Evolutionary conservation across 768 basidiomycete genomes (phyloP).

Genomic region (Hysterangium stoloniferum): DNA sequence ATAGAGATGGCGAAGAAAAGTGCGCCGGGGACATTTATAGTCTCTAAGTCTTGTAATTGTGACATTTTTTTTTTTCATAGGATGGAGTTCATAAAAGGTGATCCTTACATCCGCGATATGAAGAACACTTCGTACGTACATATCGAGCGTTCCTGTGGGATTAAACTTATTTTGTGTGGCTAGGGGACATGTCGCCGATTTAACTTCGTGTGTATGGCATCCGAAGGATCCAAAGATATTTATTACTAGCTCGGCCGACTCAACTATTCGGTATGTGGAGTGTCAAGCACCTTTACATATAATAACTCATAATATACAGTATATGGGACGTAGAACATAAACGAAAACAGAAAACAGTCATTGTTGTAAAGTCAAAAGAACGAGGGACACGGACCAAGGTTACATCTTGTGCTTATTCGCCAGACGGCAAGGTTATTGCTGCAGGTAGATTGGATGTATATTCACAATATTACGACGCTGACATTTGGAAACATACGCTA

Average conservation of each 20-base stretch:
- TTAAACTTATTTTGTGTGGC: conserved; percentile 12
- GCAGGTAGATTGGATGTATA: conserved; percentile 47
- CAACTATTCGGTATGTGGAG: conserved; percentile 71
- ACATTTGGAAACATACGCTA: conserved; percentile 22
- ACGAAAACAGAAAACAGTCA: conserved; percentile 90
- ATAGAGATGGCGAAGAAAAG: conserved; percentile 90
- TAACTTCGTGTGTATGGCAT: conserved; percentile 89
- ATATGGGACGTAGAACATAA: conserved; percentile 94
- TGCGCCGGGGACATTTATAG: conserved; percentile 43
- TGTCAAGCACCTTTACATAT: background rate
- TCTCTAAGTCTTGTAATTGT: conserved; percentile 2
- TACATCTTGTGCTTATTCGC: conserved; percentile 77
- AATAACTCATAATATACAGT: conserved; percentile 32
- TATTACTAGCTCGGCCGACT: conserved; percentile 92
- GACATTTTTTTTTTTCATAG: conserved; percentile 8
- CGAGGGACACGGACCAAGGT: conserved; percentile 91
- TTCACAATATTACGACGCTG: background rate
- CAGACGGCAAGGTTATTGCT: conserved; percentile 82
- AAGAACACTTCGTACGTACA: conserved; percentile 86
- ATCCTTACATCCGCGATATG: conserved; percentile 98
- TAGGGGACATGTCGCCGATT: conserved; percentile 91
- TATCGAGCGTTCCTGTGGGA: conserved; percentile 9
- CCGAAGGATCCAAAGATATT: conserved; percentile 79
- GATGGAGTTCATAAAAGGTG: conserved; percentile 70
- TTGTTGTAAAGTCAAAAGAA: conserved; percentile 95